Conservation (phyloP, 1,284 basidiomycete species). For the Boletus sp. region DNA sequence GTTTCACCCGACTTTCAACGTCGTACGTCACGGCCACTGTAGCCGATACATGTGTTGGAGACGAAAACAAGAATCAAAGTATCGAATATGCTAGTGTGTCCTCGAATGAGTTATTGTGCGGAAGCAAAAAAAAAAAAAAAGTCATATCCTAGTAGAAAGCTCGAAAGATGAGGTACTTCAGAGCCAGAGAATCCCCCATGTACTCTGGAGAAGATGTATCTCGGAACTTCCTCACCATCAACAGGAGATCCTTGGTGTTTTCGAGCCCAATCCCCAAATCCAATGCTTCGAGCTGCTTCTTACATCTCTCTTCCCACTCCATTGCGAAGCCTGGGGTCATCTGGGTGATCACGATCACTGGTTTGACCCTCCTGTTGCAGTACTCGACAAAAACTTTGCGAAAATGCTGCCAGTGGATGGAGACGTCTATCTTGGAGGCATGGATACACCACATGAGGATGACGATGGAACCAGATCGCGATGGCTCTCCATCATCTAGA, state of each 20-base stretch:
- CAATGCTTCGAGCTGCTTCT: slow-evolving; percentile 13
- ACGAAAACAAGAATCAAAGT: not conserved
- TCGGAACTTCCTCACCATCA: slow-evolving; percentile 16
- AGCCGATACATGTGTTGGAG: too few species aligned
- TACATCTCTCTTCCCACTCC: slow-evolving; percentile 24
- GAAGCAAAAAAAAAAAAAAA: not conserved
- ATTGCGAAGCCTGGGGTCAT: slow-evolving; percentile 21
- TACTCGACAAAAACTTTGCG: slow-evolving; percentile 27
- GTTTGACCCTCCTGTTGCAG: slow-evolving; percentile 22
- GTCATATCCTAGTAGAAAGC: slow-evolving; percentile 15
- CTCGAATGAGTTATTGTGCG: not conserved
- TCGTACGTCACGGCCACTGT: not conserved
- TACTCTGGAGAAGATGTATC: slow-evolving; percentile 21
- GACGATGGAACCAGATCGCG: slow-evolving; percentile 7
- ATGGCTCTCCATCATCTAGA: slow-evolving; percentile 11
- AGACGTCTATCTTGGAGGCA: slow-evolving; percentile 30
- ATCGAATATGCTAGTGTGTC: not conserved
- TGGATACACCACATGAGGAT: slow-evolving; percentile 29
- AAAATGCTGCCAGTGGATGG: slow-evolving; percentile 27
- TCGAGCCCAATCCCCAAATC: slow-evolving; percentile 5
- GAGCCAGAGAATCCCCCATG: slow-evolving; percentile 18
- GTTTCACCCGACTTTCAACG: not conserved
- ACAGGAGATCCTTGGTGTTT: slow-evolving; percentile 5
- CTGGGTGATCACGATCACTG: slow-evolving; percentile 27
- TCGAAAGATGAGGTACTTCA: slow-evolving; percentile 18